Base-by-base conservation (phyloP, 306 rosid genomes). In the Pterocarpus macrocarpus region DNA sequence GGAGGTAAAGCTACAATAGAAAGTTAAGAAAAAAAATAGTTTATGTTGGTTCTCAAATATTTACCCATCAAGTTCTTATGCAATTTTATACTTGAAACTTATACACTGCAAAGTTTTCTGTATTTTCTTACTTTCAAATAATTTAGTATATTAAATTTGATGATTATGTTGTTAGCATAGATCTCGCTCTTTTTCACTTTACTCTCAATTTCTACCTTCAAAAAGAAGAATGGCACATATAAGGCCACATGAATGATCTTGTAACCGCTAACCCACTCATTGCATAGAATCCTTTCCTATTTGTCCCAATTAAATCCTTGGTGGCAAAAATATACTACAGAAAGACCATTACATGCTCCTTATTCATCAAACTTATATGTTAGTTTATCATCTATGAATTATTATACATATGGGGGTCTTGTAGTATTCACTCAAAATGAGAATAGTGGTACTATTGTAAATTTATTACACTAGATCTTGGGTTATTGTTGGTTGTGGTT, bases 1-100 rank as follows among this genome's bases (percentile, higher is more conserved):
- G 55, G 99, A 95, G 94, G 98, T 95, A 88, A 83, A 79, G 79
- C 58, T 74, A 7, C 76, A 77, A 11, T 39, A 71, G 5, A 65
- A 67, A 34, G 17, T 76, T 62, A 61, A 36, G 68, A 67, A 39
- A 5, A 55, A 50, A 6, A 64, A 12, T 22, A 58, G 9, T 33
- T 50, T 39, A 15, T 14, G 32, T 34, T 77, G 45, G 44, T 39
- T 64, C 80, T 16, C 5, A 35, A 44, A 64, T 64, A 14, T 64
- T 47, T 11, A 47, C 15, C 5, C 7, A 50, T 11, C 81, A 64
- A 35, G 15, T 22, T 22, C 28, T 22, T 22, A 22, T 22, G 28
- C 28, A 57, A 38, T 53, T 13, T 76, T 10, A 76, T 63, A 1
- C 11, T 45, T 63, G 28, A 28, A 63, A 47, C 39, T 76, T 62